Conservation (phyloP, 176 grass and related monocot species). For the Carex scoparia region DNA sequence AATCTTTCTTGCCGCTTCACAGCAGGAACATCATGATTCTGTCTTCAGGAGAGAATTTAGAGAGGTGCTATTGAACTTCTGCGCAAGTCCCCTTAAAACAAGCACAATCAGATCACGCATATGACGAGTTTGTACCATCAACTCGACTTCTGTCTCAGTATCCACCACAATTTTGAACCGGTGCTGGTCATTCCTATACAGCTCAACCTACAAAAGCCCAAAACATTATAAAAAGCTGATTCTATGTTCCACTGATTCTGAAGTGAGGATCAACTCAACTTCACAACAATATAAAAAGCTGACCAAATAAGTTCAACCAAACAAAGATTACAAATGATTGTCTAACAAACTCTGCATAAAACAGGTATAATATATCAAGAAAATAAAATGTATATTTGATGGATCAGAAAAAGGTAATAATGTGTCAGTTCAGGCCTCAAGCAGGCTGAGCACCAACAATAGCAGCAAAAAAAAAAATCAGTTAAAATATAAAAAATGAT, state of each 20-base stretch:
- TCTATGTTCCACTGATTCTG: neutral
- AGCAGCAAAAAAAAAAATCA: neutral
- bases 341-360: neutral
- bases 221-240: neutral
- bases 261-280: neutral
- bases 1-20: slow-evolving; percentile 1
- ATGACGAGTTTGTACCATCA: slow-evolving; percentile 82
- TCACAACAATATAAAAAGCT: neutral
- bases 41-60: slow-evolving; percentile 86
- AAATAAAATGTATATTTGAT: neutral
- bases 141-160: slow-evolving; percentile 55
- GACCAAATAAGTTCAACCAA: neutral
- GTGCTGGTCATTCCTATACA: slow-evolving; percentile 77
- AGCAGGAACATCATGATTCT: slow-evolving; percentile 41
- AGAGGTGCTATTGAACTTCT: slow-evolving; percentile 96
- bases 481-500: neutral
- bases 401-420: neutral
- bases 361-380: neutral
- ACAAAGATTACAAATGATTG: neutral
- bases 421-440: neutral
- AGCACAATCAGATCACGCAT: slow-evolving; percentile 72
- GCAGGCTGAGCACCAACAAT: neutral
- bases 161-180: slow-evolving; percentile 90
- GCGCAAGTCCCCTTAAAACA: slow-evolving; percentile 75
- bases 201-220: slow-evolving; percentile 58